phyloP scores from a whole-genome alignment of 2,329 filamentous ascomycete species.

The Neodidymelliopsis sp. region DNA sequence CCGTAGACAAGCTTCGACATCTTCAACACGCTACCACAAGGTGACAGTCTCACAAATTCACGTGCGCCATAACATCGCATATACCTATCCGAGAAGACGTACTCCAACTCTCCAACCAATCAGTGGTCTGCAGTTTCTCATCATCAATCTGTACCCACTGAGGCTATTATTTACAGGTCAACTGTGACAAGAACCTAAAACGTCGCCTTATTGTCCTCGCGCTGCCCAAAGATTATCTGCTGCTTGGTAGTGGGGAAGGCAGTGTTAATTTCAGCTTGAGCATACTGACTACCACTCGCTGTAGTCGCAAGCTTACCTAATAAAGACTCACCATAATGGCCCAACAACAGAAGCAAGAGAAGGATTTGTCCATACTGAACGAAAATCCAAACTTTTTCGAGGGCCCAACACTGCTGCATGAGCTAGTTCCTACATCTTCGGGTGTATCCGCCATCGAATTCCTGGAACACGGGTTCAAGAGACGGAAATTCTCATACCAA shows the following conservation, averaged over 20 bases:
- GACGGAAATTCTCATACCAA: conserved; percentile 64
- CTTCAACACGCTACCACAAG: conserved; percentile 15
- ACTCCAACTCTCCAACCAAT: conserved; percentile 35
- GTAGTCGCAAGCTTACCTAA: conserved; percentile 14
- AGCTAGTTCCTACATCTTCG: conserved; percentile 63
- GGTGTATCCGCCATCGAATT: conserved; percentile 68
- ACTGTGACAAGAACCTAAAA: neutral
- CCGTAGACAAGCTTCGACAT: conserved; percentile 10
- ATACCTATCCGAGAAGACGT: conserved; percentile 27
- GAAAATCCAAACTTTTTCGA: conserved; percentile 58
- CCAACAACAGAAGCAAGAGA: conserved; percentile 19
- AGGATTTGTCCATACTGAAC: conserved; percentile 60
- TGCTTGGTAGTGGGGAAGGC: conserved; percentile 1
- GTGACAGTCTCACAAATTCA: conserved; percentile 28
- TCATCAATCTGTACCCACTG: conserved; percentile 27
- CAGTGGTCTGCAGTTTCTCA: conserved; percentile 46
- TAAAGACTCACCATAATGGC: conserved; percentile 36
- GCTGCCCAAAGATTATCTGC: neutral
- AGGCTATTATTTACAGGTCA: conserved; percentile 14
- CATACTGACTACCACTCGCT: conserved; percentile 3
- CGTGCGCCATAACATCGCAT: conserved; percentile 28
- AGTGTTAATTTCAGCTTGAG: neutral
- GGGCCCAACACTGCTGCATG: conserved; percentile 66
- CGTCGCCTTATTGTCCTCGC: neutral
- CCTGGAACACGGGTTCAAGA: conserved; percentile 57